Conservation (phyloP, 305 asterid genomes). For the Solanum hybrid region DNA sequence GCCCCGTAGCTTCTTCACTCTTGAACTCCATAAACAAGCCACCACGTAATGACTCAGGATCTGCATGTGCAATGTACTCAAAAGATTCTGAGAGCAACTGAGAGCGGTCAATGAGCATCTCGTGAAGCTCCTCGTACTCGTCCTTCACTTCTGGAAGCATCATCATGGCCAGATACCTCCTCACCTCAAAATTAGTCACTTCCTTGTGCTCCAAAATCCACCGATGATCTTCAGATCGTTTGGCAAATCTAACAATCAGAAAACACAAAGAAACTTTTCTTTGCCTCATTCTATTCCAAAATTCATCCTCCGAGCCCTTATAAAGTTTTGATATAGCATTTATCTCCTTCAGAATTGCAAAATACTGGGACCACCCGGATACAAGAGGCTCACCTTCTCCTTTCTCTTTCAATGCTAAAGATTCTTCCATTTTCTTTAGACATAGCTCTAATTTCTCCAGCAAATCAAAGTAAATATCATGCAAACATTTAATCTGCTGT, state of each 20-base stretch:
- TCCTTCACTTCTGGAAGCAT: constrained; percentile 81
- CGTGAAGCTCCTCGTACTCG: constrained; percentile 69
- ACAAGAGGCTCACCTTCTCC: constrained; percentile 20
- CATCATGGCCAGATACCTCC: constrained; percentile 75
- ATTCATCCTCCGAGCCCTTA: constrained; percentile 40
- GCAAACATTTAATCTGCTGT: constrained; percentile 32
- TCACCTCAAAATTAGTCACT: constrained; percentile 72
- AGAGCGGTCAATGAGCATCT: constrained; percentile 89
- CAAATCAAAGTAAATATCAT: constrained; percentile 32
- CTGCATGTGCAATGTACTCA: constrained; percentile 62
- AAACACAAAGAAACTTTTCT: constrained; percentile 52
- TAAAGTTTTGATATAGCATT: constrained; percentile 47
- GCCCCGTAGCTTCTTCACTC: constrained; percentile 94
- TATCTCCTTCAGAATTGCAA: constrained; percentile 60
- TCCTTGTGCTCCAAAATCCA: constrained; percentile 82
- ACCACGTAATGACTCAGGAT: constrained; percentile 46
- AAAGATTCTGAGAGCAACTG: constrained; percentile 76
- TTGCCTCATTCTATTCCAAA: constrained; percentile 49
- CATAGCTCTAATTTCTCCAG: constrained; percentile 42
- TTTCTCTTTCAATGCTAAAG: constrained; percentile 20
- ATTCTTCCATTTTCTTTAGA: constrained; percentile 46
- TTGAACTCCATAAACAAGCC: constrained; percentile 94
- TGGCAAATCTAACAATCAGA: constrained; percentile 58
- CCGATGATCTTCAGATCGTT: constrained; percentile 50
- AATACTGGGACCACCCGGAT: constrained; percentile 48